These are phyloP conservation scores for Penicillium freii DNA, from an alignment of 2,329 filamentous ascomycete species.

Conservation along the genomic window DNA sequence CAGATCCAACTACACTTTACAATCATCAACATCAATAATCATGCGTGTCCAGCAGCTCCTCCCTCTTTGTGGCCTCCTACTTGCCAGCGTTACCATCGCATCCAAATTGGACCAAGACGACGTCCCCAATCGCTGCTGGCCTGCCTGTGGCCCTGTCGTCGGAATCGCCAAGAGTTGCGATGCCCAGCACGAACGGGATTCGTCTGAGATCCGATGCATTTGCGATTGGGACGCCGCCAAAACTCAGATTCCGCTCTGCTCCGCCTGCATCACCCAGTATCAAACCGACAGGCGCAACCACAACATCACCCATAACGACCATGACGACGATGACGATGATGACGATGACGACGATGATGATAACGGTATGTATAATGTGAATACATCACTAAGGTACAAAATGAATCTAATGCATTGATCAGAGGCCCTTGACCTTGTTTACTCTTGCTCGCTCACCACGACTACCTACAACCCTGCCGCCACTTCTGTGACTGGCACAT, in stretches of 20 bases:
- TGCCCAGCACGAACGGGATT: slow-evolving; percentile 23
- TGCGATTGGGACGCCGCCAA: slow-evolving; percentile 28
- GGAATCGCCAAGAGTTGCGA: slow-evolving; percentile 27
- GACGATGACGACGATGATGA: slow-evolving; percentile 19
- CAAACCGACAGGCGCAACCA: slow-evolving; percentile 10
- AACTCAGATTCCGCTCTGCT: slow-evolving; percentile 31
- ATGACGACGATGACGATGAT: slow-evolving; percentile 24
- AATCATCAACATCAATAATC: slow-evolving; percentile 5
- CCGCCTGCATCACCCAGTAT: slow-evolving; percentile 35
- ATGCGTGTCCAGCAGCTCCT: slow-evolving; percentile 27
- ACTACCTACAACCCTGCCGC: slow-evolving; percentile 29
- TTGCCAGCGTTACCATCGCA: slow-evolving; percentile 22
- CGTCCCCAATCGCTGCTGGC: slow-evolving; percentile 30
- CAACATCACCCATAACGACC: slow-evolving; percentile 11
- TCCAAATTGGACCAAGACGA: slow-evolving; percentile 31
- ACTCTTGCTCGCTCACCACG: slow-evolving; percentile 27
- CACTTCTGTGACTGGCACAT: slow-evolving; percentile 15
- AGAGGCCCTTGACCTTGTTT: slow-evolving; percentile 35
- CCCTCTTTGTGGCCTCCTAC: slow-evolving; percentile 26
- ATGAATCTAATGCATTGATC: slow-evolving; percentile 4
- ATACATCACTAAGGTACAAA: not conserved
- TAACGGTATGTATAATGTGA: slow-evolving; percentile 24
- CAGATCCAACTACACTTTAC: not conserved
- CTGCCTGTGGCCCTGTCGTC: slow-evolving; percentile 26
- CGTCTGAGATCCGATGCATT: slow-evolving; percentile 29